Base-by-base conservation (phyloP, 140 eudicot species). In the Bidens hawaiensis region DNA sequence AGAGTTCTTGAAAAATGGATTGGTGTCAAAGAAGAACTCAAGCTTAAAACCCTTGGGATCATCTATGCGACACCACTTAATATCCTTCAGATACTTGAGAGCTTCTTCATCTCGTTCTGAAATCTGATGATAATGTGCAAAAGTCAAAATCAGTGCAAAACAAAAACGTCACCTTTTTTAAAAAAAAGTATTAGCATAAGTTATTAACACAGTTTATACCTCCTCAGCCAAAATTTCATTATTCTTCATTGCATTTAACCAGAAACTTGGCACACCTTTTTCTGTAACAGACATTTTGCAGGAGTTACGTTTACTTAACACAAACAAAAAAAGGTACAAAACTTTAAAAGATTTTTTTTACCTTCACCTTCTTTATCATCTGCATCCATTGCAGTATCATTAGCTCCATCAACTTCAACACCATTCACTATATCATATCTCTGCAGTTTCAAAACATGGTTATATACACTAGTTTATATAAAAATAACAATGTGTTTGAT, bases 21-120 rank as follows among this genome's bases (percentile, higher is more conserved):
- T n/a, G n/a, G n/a, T n/a, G n/a, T n/a, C n/a, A n/a, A n/a, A n/a
- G n/a, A n/a, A n/a, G n/a, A 89, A 85, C 50, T 85, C 93, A 18
- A 89, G 85, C 89, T 86, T 86, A 76, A 90, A 90, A 71, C 95
- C 97, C 88, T 83, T 89, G 27, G 95, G 89, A 41, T 75, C 74
- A 23, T 79, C 85, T 52, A 83, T 42, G 61, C 83, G 85, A 60
- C 70, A 74, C 95, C 97, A 90, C 79, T 83, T 90, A 34, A 90
- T 86, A n/a, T n/a, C n/a, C n/a, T n/a, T n/a, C n/a, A n/a, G n/a
- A n/a, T n/a, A n/a, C n/a, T n/a, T n/a, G n/a, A 90, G 87, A 69
- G 97, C 97, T 61, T 65, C 97, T 68, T 86, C 95, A 75, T 90
- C 97, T 16, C 83, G 82, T 74, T 90, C 95, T 8, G 95, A 71